Conservation (phyloP, 306 rosid genomes). For the Cucumis hystrix region DNA sequence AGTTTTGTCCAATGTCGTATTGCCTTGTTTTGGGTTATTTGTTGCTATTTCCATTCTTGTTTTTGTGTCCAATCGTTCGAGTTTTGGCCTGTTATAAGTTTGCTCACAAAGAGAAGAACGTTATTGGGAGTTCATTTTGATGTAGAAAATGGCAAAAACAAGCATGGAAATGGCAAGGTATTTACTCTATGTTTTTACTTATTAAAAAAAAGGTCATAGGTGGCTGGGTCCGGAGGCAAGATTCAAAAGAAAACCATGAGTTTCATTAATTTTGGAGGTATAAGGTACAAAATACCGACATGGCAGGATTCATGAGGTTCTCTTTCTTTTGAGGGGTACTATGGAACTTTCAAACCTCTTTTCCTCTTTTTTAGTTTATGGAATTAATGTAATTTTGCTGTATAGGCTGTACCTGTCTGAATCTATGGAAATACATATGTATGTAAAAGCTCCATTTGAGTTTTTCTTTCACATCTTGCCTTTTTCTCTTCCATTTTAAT, state of each 20-base stretch:
- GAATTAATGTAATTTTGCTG: constrained; percentile 7
- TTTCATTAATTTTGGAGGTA: constrained; percentile 32
- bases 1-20: not conserved
- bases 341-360: not conserved
- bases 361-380: not conserved
- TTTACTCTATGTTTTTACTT: not conserved
- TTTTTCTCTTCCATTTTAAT: not conserved
- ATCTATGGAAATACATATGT: not conserved
- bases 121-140: not conserved
- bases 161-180: constrained; percentile 46
- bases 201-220: not conserved
- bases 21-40: constrained; percentile 2
- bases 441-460: not conserved
- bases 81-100: not conserved
- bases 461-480: not conserved
- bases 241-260: constrained; percentile 63
- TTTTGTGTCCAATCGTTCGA: constrained; percentile 25
- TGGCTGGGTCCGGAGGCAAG: constrained; percentile 14
- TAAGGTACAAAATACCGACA: not conserved
- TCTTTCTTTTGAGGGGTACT: not conserved
- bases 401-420: not conserved
- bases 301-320: constrained; percentile 8
- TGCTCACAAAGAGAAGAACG: not conserved
- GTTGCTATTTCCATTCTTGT: constrained; percentile 61
- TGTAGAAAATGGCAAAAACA: constrained; percentile 28